A percentile compares a stretch with the other conserved stretches of the same genome.
phyloP scores from a whole-genome alignment of 257 asterid genomes.

The Nicotiana otophora region DNA sequence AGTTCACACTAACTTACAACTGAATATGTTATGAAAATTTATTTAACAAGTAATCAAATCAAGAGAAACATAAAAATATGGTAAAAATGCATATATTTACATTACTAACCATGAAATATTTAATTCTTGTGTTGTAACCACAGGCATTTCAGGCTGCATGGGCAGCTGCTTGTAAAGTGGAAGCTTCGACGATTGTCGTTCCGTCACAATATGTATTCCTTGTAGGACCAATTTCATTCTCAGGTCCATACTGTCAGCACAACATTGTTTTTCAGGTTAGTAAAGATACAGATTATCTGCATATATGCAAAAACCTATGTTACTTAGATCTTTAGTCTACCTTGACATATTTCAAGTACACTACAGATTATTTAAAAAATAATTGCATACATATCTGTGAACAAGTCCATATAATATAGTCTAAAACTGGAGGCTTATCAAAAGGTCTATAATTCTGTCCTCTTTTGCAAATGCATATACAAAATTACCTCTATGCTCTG shows the following conservation, averaged over 20 bases:
- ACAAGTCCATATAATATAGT: neutral
- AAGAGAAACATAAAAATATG: neutral
- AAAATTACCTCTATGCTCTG: neutral
- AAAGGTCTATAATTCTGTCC: neutral
- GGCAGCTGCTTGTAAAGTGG: conserved; percentile 76
- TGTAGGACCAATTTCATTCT: conserved; percentile 84
- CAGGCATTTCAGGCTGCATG: conserved; percentile 94
- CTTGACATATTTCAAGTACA: neutral
- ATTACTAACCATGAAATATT: conserved; percentile 3
- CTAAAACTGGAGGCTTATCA: neutral
- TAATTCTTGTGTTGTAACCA: conserved; percentile 13
- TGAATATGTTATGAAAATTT: conserved; percentile 11
- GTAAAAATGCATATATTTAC: neutral
- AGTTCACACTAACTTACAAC: conserved; percentile 27
- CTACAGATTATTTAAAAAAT: neutral
- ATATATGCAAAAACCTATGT: neutral
- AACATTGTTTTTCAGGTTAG: conserved; percentile 86
- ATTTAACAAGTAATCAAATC: neutral
- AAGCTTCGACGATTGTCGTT: conserved; percentile 56
- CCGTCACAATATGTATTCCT: conserved; percentile 61
- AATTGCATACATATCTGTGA: neutral
- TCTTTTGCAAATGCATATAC: neutral
- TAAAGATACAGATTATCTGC: neutral
- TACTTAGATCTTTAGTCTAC: neutral
- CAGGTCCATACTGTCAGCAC: conserved; percentile 88